Evolutionary conservation across 2,329 filamentous ascomycete genomes (phyloP), one percentile per base, ranked within the genome.

Genomic region (Aspergillus phoenicis): DNA sequence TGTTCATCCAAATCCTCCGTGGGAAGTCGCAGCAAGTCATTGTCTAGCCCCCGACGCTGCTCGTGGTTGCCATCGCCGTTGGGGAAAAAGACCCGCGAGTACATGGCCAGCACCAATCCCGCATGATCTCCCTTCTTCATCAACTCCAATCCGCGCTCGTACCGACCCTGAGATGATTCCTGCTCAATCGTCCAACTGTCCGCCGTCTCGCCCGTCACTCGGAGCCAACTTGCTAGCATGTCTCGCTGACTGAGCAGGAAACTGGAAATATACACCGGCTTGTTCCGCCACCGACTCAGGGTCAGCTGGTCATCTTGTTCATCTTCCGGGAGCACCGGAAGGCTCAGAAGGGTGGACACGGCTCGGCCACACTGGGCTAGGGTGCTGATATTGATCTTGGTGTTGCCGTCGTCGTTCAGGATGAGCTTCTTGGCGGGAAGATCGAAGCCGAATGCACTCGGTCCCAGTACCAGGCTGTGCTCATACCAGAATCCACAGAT

Each of bases 381-480:
- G 0, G 88, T 89, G n/a, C 82, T 85, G 1, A 79, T 83, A 62
- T 83, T 85, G 67, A 89, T 84, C 57, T 75, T 80, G 1, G 78
- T 81, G 13, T 79, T 79, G 0, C 88, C 88, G 10, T 85, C 83
- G 61, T 87, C 85, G 60, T 79, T 84, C 11, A 84, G 72, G 0
- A 77, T 80, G 4, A 80, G 71, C 17, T 68, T 74, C 2, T 71
- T 72, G 10, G 80, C 73, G 5, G 72, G 65, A 33, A 85, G 71
- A 48, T 84, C 80, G 66, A 85, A 83, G 0, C 84, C 84, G 62
- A 75, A 84, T 48, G 69, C 66, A 17, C 71, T 62, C 6, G 65
- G 59, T 0, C 69, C 70, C 1, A 71, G 67, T 0, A 70, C 75
- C 4, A 85, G 70, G 52, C 80, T 82, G 65, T 75, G 83, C 60